Percentiles rank a stretch among this genome's conserved stretches.
Evolutionary conservation across 2,329 filamentous ascomycete genomes (phyloP).

Genomic region (Trichoderma simmonsii): DNA sequence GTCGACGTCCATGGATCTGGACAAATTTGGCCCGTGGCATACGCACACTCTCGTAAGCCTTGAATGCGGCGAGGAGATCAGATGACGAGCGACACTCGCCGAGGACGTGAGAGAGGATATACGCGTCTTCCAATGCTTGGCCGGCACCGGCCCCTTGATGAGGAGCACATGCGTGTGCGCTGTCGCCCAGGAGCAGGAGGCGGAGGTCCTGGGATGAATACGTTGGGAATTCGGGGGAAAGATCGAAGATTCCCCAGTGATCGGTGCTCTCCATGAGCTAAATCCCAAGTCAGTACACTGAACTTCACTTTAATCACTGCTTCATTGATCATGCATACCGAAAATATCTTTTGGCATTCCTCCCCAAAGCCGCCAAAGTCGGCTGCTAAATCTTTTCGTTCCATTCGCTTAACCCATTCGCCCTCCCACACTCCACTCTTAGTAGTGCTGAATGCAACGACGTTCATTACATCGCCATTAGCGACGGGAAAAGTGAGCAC

Average conservation of each 20-base stretch:
- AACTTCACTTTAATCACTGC: not conserved
- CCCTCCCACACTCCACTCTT: not conserved
- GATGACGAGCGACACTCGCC: not conserved
- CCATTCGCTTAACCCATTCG: slow-evolving; percentile 10
- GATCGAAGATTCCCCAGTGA: slow-evolving; percentile 22
- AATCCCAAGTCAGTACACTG: not conserved
- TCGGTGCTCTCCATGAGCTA: slow-evolving; percentile 18
- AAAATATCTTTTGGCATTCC: slow-evolving; percentile 13
- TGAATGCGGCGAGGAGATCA: slow-evolving; percentile 16
- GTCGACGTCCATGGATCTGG: slow-evolving; percentile 19
- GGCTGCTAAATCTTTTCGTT: not conserved
- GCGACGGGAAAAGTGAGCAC: slow-evolving; percentile 11
- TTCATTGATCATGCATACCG: not conserved
- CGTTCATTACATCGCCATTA: not conserved
- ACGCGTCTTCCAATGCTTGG: slow-evolving; percentile 39
- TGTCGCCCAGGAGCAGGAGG: slow-evolving; percentile 44
- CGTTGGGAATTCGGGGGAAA: slow-evolving; percentile 16
- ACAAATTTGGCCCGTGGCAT: slow-evolving; percentile 20
- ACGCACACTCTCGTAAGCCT: slow-evolving; percentile 20
- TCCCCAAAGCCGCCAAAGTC: slow-evolving; percentile 1
- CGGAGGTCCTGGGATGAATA: slow-evolving; percentile 26
- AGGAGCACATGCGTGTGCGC: slow-evolving; percentile 48
- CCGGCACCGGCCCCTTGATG: slow-evolving; percentile 43
- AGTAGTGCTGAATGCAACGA: slow-evolving; percentile 8
- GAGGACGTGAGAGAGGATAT: slow-evolving; percentile 24